Percentiles rank a stretch among this genome's conserved stretches.
Conservation (phyloP, 345 rosid genomes). For the Gossypium australe region DNA sequence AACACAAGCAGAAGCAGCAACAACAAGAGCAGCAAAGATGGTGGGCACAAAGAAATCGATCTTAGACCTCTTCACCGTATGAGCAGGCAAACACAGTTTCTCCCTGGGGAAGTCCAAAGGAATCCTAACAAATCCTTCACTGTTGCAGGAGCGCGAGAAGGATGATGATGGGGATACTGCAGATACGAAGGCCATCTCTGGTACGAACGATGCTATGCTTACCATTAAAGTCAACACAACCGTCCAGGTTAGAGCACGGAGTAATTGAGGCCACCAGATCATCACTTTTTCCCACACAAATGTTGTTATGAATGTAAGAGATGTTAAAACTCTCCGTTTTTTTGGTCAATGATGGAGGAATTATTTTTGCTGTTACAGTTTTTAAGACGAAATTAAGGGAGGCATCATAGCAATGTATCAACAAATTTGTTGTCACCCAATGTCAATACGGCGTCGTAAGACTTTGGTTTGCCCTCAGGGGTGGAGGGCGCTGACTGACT, state of each 20-base stretch:
- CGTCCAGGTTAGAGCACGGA: constrained; percentile 29
- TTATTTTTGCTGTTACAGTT: constrained; percentile 2
- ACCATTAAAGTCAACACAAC: constrained; percentile 23
- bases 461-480: background rate
- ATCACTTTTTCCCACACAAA: background rate
- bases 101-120: constrained; percentile 32
- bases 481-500: background rate
- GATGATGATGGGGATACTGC: constrained; percentile 26
- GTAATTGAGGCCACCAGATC: constrained; percentile 8
- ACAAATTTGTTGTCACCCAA: background rate
- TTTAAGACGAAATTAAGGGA: background rate
- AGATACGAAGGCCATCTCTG: constrained; percentile 36
- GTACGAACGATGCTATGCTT: constrained; percentile 25
- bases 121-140: constrained; percentile 21
- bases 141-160: constrained; percentile 18
- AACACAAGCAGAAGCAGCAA: constrained; percentile 30
- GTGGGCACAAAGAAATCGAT: constrained; percentile 39
- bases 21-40: constrained; percentile 30
- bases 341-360: background rate
- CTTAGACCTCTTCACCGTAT: constrained; percentile 25
- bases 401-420: background rate
- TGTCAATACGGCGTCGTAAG: background rate
- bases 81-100: constrained; percentile 28
- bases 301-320: background rate
- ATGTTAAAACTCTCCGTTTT: background rate